Percentiles rank a stretch among this genome's conserved stretches.
Evolutionary conservation across 2,329 filamentous ascomycete species (phyloP).

Genomic region (Diaporthe citriasiana): DNA sequence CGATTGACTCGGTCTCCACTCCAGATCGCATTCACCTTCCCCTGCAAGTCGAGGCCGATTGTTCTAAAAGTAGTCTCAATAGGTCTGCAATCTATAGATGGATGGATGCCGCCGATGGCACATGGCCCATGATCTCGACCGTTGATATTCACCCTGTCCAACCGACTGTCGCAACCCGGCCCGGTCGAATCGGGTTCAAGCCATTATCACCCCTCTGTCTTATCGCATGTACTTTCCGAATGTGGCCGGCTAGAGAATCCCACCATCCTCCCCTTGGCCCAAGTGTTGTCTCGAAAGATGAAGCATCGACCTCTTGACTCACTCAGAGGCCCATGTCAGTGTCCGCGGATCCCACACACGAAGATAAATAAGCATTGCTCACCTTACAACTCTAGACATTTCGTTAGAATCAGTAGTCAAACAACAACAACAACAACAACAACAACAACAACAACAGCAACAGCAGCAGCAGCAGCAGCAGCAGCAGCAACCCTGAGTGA

Average conservation of each 20-base stretch:
- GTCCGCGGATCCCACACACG: constrained; percentile 21
- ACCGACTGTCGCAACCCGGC: neutral
- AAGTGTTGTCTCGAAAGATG: constrained; percentile 13
- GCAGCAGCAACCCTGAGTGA: neutral
- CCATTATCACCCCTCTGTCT: neutral
- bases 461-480: neutral
- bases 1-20: neutral
- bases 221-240: constrained; percentile 39
- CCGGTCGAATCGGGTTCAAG: constrained; percentile 1
- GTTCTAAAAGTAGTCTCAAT: neutral
- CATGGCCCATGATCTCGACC: neutral
- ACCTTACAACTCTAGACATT: neutral
- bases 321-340: neutral
- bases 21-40: constrained; percentile 12
- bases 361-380: constrained; percentile 29
- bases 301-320: constrained; percentile 20
- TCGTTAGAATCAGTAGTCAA: neutral
- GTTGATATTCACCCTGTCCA: neutral
- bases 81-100: too few relatives aligned
- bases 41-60: neutral
- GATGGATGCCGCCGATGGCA: neutral
- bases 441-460: neutral
- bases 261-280: neutral
- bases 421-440: neutral
- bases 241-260: neutral